Evolutionary conservation across 2,329 filamentous ascomycete species (phyloP), one percentile per base, ranked within the genome.

Genomic region (Alternaria sp.): DNA sequence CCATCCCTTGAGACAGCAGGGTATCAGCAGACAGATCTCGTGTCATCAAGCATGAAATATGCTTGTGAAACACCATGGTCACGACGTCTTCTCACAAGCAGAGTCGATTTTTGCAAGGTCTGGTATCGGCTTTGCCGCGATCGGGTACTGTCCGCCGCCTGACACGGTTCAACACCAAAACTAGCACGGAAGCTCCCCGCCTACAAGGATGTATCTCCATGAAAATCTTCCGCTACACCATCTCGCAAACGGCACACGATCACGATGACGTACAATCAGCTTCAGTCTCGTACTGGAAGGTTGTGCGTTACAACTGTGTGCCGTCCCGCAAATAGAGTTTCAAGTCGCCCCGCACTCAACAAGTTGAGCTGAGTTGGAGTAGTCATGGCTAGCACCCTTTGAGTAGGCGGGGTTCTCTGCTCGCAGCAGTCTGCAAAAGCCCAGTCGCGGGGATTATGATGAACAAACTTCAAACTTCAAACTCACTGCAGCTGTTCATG

Each of bases 311-410:
- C 56, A 50, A 59, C 28, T 28, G 43, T 36, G 60, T 50, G 50
- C 56, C 43, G 57, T 43, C 26, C 23, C 9, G 56, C 60, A 54
- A 62, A 50, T 59, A 59, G 56, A 62, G 56, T 62, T 62, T 50
- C 12, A 45, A 28, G 19, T 25, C 30, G 30, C 60, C 60, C 56
- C 60, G 56, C 60, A 55, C 32, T 43, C 54, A 62, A 55, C 49
- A 54, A 55, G 21, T 51, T 23, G 25, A 59, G 49, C 25, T 49
- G 56, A 62, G 23, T 62, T 40, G 17, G 43, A 46, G 26, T 32
- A 10, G 43, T 59, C 17, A 45, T 45, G 6, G 25, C 26, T 28
- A 54, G 40, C 30, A 54, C 21, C 32, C 43, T 32, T 36, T 59
- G 30, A 62, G 44, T 45, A 36, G 50, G 55, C 23, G 21, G 36